phyloP scores from a whole-genome alignment of 2,329 filamentous ascomycete genomes.

The Neonectria neomacrospora region DNA sequence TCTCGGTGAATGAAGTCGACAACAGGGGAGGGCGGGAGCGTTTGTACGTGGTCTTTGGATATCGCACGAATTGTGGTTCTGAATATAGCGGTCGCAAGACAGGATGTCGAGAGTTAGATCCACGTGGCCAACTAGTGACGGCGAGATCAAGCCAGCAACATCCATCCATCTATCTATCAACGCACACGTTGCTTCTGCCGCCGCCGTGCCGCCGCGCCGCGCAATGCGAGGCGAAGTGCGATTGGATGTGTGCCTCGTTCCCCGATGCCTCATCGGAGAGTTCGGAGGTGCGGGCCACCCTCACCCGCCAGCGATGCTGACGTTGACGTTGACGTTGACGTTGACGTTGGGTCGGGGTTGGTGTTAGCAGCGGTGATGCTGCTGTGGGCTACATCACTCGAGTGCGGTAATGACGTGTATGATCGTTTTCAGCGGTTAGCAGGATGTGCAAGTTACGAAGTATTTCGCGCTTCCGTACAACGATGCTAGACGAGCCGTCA shows the following conservation, averaged over 20 bases:
- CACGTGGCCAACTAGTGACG: neutral
- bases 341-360: neutral
- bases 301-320: slow-evolving; percentile 10
- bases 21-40: slow-evolving; percentile 7
- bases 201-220: slow-evolving; percentile 19
- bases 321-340: slow-evolving; percentile 8
- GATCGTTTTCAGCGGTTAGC: slow-evolving; percentile 3
- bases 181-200: slow-evolving; percentile 9
- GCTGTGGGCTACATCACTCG: neutral
- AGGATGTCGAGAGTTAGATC: neutral
- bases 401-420: neutral
- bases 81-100: neutral
- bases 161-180: neutral
- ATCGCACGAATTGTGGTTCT: neutral
- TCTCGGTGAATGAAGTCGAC: neutral
- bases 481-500: neutral
- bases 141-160: neutral
- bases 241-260: slow-evolving; percentile 13
- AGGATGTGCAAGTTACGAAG: neutral
- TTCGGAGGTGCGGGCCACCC: slow-evolving; percentile 22
- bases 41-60: neutral
- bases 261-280: slow-evolving; percentile 2
- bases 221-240: slow-evolving; percentile 1
- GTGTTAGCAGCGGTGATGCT: slow-evolving; percentile 1
- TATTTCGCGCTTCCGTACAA: too few relatives aligned